These are phyloP conservation scores for Hyphodiscus sp. DNA, from an alignment of 2,329 filamentous ascomycete genomes.

Conservation along the genomic window DNA sequence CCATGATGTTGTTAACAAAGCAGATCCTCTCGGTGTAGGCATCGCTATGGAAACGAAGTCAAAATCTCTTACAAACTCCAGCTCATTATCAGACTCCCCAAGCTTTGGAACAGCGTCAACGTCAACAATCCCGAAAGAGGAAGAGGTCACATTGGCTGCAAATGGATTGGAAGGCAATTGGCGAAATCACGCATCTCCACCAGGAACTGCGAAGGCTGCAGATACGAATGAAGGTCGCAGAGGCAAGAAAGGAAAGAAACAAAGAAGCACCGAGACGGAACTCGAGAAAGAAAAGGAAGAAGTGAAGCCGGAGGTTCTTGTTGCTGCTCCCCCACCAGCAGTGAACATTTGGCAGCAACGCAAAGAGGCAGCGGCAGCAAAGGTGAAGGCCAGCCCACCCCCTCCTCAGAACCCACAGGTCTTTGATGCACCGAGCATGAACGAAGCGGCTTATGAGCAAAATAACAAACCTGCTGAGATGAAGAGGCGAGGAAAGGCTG, in stretches of 20 bases:
- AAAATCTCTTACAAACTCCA: constrained; percentile 20
- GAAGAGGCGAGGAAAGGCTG: constrained; percentile 36
- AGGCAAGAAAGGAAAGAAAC: constrained; percentile 28
- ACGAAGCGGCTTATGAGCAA: constrained; percentile 15
- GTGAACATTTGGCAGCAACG: constrained; percentile 88
- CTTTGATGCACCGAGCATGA: constrained; percentile 15
- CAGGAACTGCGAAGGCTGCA: constrained; percentile 57
- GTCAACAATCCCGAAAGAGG: constrained; percentile 44
- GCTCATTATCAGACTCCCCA: constrained; percentile 43
- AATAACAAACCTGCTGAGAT: constrained; percentile 28
- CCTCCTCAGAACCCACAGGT: constrained; percentile 10
- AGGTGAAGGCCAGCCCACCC: constrained; percentile 33
- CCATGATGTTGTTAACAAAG: constrained; percentile 14
- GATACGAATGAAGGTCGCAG: constrained; percentile 25
- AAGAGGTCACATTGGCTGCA: constrained; percentile 54
- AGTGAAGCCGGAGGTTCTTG: constrained; percentile 52
- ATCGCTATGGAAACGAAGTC: constrained; percentile 18
- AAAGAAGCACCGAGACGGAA: constrained; percentile 36
- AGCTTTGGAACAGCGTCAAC: constrained; percentile 46
- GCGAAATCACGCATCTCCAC: constrained; percentile 54
- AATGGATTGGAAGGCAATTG: constrained; percentile 60
- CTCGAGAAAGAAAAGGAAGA: constrained; percentile 54
- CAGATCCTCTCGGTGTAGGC: constrained; percentile 15
- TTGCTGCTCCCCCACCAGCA: constrained; percentile 72
- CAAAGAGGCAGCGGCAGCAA: constrained; percentile 54